A percentile compares a stretch with the other conserved stretches of the same genome.
Evolutionary conservation across 345 rosid genomes (phyloP).

Genomic region (Trapa incisa): DNA sequence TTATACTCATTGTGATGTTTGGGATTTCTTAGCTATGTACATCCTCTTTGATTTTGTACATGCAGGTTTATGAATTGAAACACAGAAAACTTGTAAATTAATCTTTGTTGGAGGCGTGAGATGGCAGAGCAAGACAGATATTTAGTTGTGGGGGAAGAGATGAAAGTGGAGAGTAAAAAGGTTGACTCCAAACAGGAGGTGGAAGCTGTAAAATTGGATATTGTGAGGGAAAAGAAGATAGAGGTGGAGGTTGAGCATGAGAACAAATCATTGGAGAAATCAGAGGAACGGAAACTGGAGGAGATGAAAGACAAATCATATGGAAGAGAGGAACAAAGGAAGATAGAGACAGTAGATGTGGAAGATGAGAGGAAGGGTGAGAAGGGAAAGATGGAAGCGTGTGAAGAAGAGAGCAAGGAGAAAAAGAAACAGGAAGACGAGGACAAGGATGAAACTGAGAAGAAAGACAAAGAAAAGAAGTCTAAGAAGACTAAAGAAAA

Average conservation of each 20-base stretch:
- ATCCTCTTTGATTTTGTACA: not conserved
- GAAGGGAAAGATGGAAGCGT: too few relatives aligned
- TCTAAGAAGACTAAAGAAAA: slow-evolving; percentile 1
- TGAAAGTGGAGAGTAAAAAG: not conserved
- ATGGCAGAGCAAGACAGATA: slow-evolving; percentile 1
- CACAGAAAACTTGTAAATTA: not conserved
- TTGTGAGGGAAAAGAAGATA: slow-evolving; percentile 1
- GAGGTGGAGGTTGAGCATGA: not conserved
- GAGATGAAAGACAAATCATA: too few relatives aligned
- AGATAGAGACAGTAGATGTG: not conserved
- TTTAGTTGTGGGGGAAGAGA: not conserved
- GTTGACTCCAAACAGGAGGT: slow-evolving; percentile 1
- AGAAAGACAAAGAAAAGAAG: not conserved
- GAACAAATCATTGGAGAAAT: not conserved
- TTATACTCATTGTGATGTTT: not conserved
- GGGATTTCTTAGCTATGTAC: not conserved
- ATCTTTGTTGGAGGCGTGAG: not conserved
- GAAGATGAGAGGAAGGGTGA: not conserved
- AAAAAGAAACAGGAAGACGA: not conserved
- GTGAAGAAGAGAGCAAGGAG: too few relatives aligned
- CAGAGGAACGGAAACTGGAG: not conserved
- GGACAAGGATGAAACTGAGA: not conserved
- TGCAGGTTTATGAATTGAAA: not conserved
- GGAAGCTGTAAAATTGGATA: not conserved
- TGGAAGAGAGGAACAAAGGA: too few relatives aligned